These are phyloP conservation scores for Sporothrix brasiliensis DNA, from an alignment of 2,329 filamentous ascomycete species.

Conservation along the genomic window DNA sequence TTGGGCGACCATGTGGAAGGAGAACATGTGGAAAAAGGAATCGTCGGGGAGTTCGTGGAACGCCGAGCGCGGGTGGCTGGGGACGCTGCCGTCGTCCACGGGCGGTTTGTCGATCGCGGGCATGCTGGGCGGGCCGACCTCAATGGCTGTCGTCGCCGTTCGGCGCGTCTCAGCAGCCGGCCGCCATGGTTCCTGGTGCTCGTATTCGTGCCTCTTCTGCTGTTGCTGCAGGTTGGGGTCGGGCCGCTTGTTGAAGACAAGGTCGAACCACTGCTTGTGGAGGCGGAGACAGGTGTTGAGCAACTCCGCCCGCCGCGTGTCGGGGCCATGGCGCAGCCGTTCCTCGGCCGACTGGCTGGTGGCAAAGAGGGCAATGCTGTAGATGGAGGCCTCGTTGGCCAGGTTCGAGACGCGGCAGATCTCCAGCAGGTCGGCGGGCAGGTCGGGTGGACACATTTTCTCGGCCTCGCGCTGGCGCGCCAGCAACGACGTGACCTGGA, in stretches of 20 bases:
- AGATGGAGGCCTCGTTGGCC: slow-evolving; percentile 27
- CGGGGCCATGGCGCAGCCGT: slow-evolving; percentile 19
- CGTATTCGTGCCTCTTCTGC: too few relatives aligned
- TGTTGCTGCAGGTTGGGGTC: background rate
- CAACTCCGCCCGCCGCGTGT: slow-evolving; percentile 12
- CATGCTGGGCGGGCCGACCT: background rate
- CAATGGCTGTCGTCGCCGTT: background rate
- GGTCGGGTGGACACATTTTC: background rate
- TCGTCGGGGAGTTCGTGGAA: background rate
- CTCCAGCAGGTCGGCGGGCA: background rate
- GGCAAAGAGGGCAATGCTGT: slow-evolving; percentile 6
- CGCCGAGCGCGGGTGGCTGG: background rate
- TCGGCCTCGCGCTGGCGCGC: slow-evolving; percentile 16
- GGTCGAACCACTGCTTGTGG: slow-evolving; percentile 22
- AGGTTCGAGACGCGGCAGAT: slow-evolving; percentile 26
- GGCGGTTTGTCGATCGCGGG: background rate
- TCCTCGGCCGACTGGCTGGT: slow-evolving; percentile 11
- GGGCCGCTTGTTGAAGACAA: slow-evolving; percentile 10
- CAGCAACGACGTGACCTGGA: slow-evolving; percentile 25
- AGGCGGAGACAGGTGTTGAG: slow-evolving; percentile 27
- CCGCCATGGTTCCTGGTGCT: too few relatives aligned
- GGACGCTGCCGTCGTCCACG: background rate
- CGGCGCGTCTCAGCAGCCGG: too few relatives aligned
- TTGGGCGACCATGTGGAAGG: slow-evolving; percentile 28
- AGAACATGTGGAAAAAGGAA: slow-evolving; percentile 28